Base-by-base conservation (phyloP, 2,329 filamentous ascomycete species). In the Fusarium longipes region DNA sequence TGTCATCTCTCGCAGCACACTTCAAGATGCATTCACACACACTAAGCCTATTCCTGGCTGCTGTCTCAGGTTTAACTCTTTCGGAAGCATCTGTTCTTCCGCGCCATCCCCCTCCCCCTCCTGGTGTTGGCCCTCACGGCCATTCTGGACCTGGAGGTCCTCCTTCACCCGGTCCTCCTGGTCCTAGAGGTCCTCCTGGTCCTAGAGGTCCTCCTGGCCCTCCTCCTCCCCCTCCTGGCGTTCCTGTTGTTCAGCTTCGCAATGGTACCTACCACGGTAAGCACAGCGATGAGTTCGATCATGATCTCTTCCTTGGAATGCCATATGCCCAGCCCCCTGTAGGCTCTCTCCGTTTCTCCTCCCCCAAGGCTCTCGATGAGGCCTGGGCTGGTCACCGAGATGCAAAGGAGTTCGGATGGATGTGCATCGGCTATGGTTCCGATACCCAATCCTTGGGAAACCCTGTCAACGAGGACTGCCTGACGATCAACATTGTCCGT, bases 361-460 rank as follows among this genome's bases (percentile, higher is more conserved):
- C 82, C 3, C 85, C 87, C 0, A 79, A 84, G 63, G 73, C 83
- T 2, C 73, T 88, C 14, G 82, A 85, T 54, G 70, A 76, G 30
- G 76, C 77, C 10, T 87, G 81, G 79, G 60, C 74, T 14, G 81
- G 74, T 11, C 63, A 73, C 14, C 76, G 77, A 20, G 73, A 79
- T 60, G 83, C 84, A 5, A 85, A 79, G 9, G 74, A 79, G 35
- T 86, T 84, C 62, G 79, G 79, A 5, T 75, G 77, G 54, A 78
- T 80, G 60, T 86, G 84, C 68, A 79, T 85, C 44, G 83, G 84
- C 27, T 86, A 86, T 57, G 83, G 83, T 20, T 75, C 77, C 35
- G 75, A 81, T 51, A 70, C 70, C 27, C 32, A 55, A 12, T 56
- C 11, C 24, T 48, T 72, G 4, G 70, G 71, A 1, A 68, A 51